A percentile compares a stretch with the other conserved stretches of the same genome.
These are phyloP conservation scores for Puccinia triticina DNA, from an alignment of 1,284 basidiomycete genomes.

Conservation along the genomic window DNA sequence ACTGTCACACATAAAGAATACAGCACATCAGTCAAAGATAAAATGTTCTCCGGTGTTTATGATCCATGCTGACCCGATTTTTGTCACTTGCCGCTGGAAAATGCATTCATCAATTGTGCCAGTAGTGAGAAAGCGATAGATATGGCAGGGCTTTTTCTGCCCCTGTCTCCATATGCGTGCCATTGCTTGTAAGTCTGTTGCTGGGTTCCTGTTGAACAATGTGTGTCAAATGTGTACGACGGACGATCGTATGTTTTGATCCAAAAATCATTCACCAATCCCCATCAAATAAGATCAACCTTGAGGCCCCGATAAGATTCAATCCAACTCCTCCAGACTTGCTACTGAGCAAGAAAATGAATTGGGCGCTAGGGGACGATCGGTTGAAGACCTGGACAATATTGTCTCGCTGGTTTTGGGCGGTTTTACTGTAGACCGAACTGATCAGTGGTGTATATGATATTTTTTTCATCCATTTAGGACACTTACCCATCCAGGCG, in stretches of 20 bases:
- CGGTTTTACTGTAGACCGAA: slow-evolving; percentile 68
- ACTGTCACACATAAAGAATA: slow-evolving; percentile 24
- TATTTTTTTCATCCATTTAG: slow-evolving; percentile 51
- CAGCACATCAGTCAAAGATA: neutral
- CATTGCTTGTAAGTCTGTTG: slow-evolving; percentile 89
- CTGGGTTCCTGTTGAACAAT: slow-evolving; percentile 56
- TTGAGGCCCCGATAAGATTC: slow-evolving; percentile 67
- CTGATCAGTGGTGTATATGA: neutral
- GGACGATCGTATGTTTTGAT: neutral
- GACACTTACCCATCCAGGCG: slow-evolving; percentile 75
- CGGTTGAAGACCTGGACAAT: slow-evolving; percentile 77
- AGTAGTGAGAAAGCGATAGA: slow-evolving; percentile 77
- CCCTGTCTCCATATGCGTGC: slow-evolving; percentile 79
- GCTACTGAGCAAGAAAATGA: slow-evolving; percentile 88
- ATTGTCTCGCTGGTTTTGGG: slow-evolving; percentile 77
- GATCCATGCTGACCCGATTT: slow-evolving; percentile 67
- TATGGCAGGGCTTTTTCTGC: slow-evolving; percentile 78
- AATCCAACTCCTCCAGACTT: slow-evolving; percentile 95
- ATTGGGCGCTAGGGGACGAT: slow-evolving; percentile 57
- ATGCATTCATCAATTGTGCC: slow-evolving; percentile 61
- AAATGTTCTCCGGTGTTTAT: neutral
- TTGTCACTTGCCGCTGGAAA: slow-evolving; percentile 85
- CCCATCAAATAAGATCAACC: slow-evolving; percentile 78
- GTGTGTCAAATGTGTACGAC: neutral
- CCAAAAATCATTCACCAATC: slow-evolving; percentile 70